Evolutionary conservation across 2,329 filamentous ascomycete species (phyloP).

Genomic region (Aspergillus fumigatus): DNA sequence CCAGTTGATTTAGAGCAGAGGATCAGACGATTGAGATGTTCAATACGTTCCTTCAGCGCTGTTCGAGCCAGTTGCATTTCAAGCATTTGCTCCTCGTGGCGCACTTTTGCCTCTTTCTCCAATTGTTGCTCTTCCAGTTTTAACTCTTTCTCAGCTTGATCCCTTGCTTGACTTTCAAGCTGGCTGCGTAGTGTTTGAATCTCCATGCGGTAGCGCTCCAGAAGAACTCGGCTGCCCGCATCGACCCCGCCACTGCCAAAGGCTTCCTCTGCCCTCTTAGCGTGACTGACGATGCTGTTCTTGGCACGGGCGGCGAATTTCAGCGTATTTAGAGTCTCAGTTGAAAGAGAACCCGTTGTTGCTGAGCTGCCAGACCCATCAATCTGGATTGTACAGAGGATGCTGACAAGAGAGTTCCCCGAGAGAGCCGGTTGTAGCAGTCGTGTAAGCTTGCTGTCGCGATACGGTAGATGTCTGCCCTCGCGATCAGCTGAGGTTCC

Average conservation of each 20-base stretch:
- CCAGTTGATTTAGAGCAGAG: slow-evolving; percentile 93
- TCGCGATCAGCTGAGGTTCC: slow-evolving; percentile 71
- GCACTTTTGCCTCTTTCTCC: slow-evolving; percentile 74
- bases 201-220: slow-evolving; percentile 92
- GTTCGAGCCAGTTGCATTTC: slow-evolving; percentile 98
- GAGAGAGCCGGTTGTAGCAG: slow-evolving; percentile 88
- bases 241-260: slow-evolving; percentile 71
- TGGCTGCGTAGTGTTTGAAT: slow-evolving; percentile 77
- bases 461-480: slow-evolving; percentile 87
- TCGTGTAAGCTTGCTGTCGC: slow-evolving; percentile 94
- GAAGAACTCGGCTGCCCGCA: slow-evolving; percentile 75
- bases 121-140: slow-evolving; percentile 68
- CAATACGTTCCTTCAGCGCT: slow-evolving; percentile 92
- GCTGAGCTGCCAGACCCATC: slow-evolving; percentile 71
- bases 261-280: slow-evolving; percentile 90
- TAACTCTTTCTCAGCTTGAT: slow-evolving; percentile 56
- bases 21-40: slow-evolving; percentile 92
- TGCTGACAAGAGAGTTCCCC: slow-evolving; percentile 91
- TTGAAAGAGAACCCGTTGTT: slow-evolving; percentile 67
- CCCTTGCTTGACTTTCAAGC: slow-evolving; percentile 75
- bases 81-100: slow-evolving; percentile 94
- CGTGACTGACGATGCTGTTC: slow-evolving; percentile 96
- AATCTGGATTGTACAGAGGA: slow-evolving; percentile 92
- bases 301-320: slow-evolving; percentile 96
- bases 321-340: slow-evolving; percentile 89